These are phyloP conservation scores for Thraustochytrium striatum DNA, from an alignment of 352 stramenopile species.

Conservation along the genomic window DNA sequence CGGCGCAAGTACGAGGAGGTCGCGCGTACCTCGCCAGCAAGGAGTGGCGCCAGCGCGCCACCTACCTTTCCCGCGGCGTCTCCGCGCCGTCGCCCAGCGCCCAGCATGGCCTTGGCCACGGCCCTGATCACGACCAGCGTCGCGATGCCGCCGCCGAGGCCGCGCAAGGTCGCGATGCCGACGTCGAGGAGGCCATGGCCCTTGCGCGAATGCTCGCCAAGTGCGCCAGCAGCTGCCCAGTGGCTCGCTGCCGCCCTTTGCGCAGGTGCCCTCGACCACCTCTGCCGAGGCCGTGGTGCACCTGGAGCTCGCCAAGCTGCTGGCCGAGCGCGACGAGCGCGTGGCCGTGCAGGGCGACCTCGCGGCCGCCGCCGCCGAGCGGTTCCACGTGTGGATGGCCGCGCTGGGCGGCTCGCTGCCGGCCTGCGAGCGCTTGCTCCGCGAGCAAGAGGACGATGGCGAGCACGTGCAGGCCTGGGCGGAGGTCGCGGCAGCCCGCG, in stretches of 20 bases:
- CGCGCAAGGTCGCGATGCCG: background rate
- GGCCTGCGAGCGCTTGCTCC: background rate
- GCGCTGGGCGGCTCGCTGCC: background rate
- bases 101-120: background rate
- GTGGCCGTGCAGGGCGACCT: background rate
- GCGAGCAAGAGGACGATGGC: background rate
- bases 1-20: background rate
- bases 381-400: slow-evolving; percentile 34
- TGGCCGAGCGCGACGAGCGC: slow-evolving; percentile 18
- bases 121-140: background rate
- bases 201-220: slow-evolving; percentile 1
- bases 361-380: background rate
- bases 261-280: background rate
- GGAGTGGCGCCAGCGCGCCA: slow-evolving; percentile 17
- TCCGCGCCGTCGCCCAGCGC: background rate
- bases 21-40: slow-evolving; percentile 19
- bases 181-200: background rate
- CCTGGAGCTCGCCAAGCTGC: slow-evolving; percentile 52
- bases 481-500: background rate
- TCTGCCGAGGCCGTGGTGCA: slow-evolving; percentile 36
- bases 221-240: background rate
- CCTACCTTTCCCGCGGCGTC: background rate
- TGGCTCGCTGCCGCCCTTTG: background rate
- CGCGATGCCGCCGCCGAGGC: background rate
- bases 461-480: background rate